Base-by-base conservation (phyloP, 345 rosid species). In the Salix arbutifolia region DNA sequence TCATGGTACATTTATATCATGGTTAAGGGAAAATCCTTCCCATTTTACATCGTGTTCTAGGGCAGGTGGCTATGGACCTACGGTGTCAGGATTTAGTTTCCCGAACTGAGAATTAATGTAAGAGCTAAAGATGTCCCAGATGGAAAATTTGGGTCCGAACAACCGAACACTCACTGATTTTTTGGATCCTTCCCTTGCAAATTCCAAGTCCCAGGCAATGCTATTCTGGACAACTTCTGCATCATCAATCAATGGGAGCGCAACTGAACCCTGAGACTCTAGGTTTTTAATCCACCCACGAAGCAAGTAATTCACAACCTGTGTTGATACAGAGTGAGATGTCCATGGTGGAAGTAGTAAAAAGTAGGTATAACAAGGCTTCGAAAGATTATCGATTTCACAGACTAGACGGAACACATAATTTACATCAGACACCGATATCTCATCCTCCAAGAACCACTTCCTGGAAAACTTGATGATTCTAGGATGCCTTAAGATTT, bases 241-340 rank as follows among this genome's bases (percentile, higher is more conserved):
- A 30, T 80, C 88, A 1, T 91, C 92, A 28, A 89, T 84, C 69
- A 95, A 80, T 28, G 97, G 97, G 21, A 95, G 83, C 0, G 83
- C 70, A 50, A 84, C 82, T 8, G 83, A 82, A 18, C 96, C 96
- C 66, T 71, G 74, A 25, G 97, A 88, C 68, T 95, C 99, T 56
- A 89, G 75, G 89, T 82, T 90, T 64, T 83, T 86, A 50, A 95
- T 90, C 97, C 97, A 95, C 42, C 99, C 99, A 0, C 92, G 91
- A 42, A 93, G 85, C 73, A 93, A 82, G 83, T 82, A 89, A 82
- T 93, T 91, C 85, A 93, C 94, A 50, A 91, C 97, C 99, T 95
- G 85, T 68, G 76, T 71, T 42, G 60, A 58, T 26, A 28, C 69
- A 33, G 50, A n/a, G 71, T 65, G 70, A 46, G 52, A 56, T 48